Evolutionary conservation across 2,329 filamentous ascomycete genomes (phyloP).

Genomic region (Catunica adiposa): DNA sequence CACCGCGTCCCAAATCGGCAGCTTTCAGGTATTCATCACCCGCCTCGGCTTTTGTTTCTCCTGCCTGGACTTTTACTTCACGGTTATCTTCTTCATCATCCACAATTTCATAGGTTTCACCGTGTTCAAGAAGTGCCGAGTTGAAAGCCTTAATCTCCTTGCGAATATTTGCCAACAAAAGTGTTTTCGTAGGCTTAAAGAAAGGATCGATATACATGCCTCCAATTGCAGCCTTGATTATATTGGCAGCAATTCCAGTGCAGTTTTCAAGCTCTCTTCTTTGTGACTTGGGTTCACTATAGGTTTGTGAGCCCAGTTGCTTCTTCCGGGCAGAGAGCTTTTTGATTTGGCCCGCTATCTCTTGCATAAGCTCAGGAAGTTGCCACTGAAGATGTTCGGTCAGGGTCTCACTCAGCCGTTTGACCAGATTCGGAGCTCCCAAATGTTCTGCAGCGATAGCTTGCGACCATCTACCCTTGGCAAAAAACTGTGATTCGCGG

Average conservation of each 20-base stretch:
- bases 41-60: not conserved
- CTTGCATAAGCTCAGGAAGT: slow-evolving; percentile 18
- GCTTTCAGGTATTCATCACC: no score
- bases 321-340: no score
- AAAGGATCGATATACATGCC: no score
- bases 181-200: not conserved
- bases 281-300: no score
- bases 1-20: no score
- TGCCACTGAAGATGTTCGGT: slow-evolving; percentile 20
- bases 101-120: not conserved
- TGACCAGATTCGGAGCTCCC: slow-evolving; percentile 16
- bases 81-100: not conserved
- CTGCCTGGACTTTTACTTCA: not conserved
- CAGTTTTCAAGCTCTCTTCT: no score
- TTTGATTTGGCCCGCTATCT: not conserved
- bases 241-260: no score
- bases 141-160: not conserved
- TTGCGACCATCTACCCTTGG: slow-evolving; percentile 22
- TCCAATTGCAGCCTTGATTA: no score
- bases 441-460: slow-evolving; percentile 16
- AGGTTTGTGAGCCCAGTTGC: no score
- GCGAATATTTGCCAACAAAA: not conserved
- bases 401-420: slow-evolving; percentile 18
- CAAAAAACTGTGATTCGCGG: slow-evolving; percentile 27
- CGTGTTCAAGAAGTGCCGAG: not conserved